These are phyloP conservation scores for Microbotryomycetes sp. DNA, from an alignment of 1,284 basidiomycete species.

Conservation along the genomic window DNA sequence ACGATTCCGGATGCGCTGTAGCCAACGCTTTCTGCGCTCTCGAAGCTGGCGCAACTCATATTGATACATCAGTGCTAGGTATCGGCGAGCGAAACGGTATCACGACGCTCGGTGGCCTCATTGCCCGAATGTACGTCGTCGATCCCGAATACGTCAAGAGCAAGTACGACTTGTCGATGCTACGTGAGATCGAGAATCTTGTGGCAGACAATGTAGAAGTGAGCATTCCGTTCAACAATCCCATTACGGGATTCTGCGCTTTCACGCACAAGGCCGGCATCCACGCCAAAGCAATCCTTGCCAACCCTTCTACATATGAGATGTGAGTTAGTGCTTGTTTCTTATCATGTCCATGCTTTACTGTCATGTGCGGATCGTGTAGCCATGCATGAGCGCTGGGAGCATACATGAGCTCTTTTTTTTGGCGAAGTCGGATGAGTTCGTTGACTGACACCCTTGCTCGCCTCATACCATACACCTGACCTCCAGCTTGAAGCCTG, in stretches of 20 bases:
- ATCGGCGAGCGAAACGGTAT: slow-evolving; percentile 99
- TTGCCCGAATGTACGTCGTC: slow-evolving; percentile 67
- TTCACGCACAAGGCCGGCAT: slow-evolving; percentile 99
- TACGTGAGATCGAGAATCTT: slow-evolving; percentile 97
- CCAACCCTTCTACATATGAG: slow-evolving; percentile 98
- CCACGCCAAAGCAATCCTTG: slow-evolving; percentile 99
- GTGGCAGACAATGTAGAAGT: slow-evolving; percentile 99
- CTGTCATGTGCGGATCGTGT: no score
- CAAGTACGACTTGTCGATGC: slow-evolving; percentile 98
- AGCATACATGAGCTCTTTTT: background rate
- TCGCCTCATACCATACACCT: no score
- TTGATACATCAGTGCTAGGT: slow-evolving; percentile 89
- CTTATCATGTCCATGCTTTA: slow-evolving; percentile 24
- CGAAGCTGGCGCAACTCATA: slow-evolving; percentile 97
- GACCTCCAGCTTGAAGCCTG: slow-evolving; percentile 46
- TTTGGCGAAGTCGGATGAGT: background rate
- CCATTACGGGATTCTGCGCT: slow-evolving; percentile 85
- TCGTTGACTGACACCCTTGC: no score
- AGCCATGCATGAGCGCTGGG: background rate
- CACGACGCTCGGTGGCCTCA: slow-evolving; percentile 92
- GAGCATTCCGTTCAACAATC: slow-evolving; percentile 94
- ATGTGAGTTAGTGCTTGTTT: slow-evolving; percentile 46
- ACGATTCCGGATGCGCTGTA: slow-evolving; percentile 89
- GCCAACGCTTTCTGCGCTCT: slow-evolving; percentile 98
- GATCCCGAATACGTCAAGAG: slow-evolving; percentile 96